Evolutionary conservation across 1,139 yeast genomes (phyloP).

Genomic region (Diutina pseudorugosa): DNA sequence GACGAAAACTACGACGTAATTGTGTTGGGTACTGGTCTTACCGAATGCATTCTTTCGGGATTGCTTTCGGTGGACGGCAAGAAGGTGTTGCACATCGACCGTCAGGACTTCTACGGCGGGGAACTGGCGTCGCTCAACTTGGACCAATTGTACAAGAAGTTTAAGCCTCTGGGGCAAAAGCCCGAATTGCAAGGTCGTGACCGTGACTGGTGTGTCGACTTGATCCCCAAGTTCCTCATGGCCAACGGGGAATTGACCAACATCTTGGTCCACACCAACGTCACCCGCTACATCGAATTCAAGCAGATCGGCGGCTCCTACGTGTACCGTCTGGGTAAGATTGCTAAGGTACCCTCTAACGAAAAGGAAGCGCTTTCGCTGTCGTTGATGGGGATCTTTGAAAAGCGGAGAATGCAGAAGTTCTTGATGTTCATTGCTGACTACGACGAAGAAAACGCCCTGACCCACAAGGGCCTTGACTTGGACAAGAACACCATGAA

Average conservation of each 20-base stretch:
- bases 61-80: slow-evolving; percentile 91
- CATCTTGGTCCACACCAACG: slow-evolving; percentile 89
- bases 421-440: slow-evolving; percentile 80
- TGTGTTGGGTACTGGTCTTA: slow-evolving; percentile 70
- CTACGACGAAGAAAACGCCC: slow-evolving; percentile 64
- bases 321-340: slow-evolving; percentile 82
- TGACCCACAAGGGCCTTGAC: slow-evolving; percentile 81
- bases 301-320: slow-evolving; percentile 92
- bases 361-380: slow-evolving; percentile 87
- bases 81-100: slow-evolving; percentile 91
- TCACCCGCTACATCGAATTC: slow-evolving; percentile 89
- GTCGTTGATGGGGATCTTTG: slow-evolving; percentile 91
- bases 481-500: slow-evolving; percentile 87
- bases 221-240: slow-evolving; percentile 95
- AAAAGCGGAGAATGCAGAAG: slow-evolving; percentile 88
- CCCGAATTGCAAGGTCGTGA: slow-evolving; percentile 80
- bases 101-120: slow-evolving; percentile 93
- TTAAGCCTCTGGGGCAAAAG: slow-evolving; percentile 55
- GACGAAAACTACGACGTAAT: slow-evolving; percentile 94
- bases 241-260: slow-evolving; percentile 96
- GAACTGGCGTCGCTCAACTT: slow-evolving; percentile 58
- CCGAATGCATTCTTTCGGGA: slow-evolving; percentile 94
- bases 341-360: slow-evolving; percentile 90
- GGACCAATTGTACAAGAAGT: slow-evolving; percentile 53
- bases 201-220: slow-evolving; percentile 95